Conservation (phyloP, 306 rosid genomes). For the Biancaea sappan region DNA sequence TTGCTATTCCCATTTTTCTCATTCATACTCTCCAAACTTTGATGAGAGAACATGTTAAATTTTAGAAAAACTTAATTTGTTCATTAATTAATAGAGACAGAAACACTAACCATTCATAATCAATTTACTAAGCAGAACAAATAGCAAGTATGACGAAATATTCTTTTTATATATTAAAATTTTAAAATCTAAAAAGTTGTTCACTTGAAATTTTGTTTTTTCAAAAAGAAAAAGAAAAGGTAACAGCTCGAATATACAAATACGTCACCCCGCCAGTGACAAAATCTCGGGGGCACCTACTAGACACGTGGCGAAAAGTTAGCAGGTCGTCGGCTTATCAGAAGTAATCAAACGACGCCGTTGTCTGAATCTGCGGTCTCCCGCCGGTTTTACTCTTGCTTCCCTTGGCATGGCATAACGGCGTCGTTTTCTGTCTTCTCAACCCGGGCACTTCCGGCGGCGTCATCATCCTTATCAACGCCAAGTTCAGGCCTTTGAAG, state of each 20-base stretch:
- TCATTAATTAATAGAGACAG: no score
- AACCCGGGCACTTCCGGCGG: slow-evolving; percentile 72
- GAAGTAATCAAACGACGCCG: slow-evolving; percentile 62
- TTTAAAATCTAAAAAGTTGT: not conserved
- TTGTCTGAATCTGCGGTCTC: slow-evolving; percentile 4
- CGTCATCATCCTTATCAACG: slow-evolving; percentile 62
- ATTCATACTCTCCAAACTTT: no score
- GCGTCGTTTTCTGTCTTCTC: slow-evolving; percentile 51
- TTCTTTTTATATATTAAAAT: not conserved
- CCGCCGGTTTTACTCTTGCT: not conserved
- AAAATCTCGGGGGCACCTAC: slow-evolving; percentile 50
- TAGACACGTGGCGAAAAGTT: slow-evolving; percentile 51
- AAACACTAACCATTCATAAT: no score
- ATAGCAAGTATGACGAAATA: no score
- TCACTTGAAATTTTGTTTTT: not conserved
- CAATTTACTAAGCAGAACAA: no score
- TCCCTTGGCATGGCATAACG: slow-evolving; percentile 30
- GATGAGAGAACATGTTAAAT: no score
- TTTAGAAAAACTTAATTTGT: no score
- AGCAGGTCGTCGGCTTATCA: slow-evolving; percentile 35
- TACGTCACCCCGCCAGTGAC: slow-evolving; percentile 52
- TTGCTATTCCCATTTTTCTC: no score
- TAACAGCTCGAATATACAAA: slow-evolving; percentile 59
- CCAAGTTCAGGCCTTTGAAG: slow-evolving; percentile 70
- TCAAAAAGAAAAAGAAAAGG: not conserved